Evolutionary conservation across 176 grass and related monocot species (phyloP).

Genomic region (Melocanna baccifera): DNA sequence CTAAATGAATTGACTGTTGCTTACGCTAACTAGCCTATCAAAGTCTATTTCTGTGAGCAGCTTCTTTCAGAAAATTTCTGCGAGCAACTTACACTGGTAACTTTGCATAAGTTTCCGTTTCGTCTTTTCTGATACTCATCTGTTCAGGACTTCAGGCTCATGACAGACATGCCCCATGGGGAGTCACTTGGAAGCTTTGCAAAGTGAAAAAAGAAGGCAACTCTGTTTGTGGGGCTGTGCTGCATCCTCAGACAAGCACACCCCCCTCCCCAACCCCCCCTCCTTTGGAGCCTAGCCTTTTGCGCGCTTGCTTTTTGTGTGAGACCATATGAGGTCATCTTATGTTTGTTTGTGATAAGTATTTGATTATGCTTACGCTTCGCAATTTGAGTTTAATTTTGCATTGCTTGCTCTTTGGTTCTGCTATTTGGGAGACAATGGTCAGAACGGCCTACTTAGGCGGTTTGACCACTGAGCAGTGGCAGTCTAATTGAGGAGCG

Average conservation of each 20-base stretch:
- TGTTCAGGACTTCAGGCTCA: not conserved
- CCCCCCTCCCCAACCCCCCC: no score
- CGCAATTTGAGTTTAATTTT: no score
- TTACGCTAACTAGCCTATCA: not conserved
- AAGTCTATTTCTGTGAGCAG: not conserved
- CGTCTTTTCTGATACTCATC: not conserved
- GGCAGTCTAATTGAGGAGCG: no score
- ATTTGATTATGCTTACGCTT: no score
- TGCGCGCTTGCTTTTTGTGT: no score
- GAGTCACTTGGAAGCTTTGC: not conserved
- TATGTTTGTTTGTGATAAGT: no score
- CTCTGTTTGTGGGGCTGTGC: not conserved
- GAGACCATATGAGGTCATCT: no score
- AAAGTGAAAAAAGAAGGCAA: not conserved
- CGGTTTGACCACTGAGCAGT: no score
- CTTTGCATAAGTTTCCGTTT: not conserved
- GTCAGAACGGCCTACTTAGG: no score
- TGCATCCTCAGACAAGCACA: not conserved
- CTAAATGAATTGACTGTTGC: not conserved
- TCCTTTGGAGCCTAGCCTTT: not conserved
- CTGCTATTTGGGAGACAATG: no score
- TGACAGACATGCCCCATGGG: not conserved
- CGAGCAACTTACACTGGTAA: not conserved
- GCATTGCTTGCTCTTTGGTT: no score
- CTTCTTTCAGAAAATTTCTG: not conserved